Evolutionary conservation across 768 basidiomycete species (phyloP).

Genomic region (Scleroderma bovista): DNA sequence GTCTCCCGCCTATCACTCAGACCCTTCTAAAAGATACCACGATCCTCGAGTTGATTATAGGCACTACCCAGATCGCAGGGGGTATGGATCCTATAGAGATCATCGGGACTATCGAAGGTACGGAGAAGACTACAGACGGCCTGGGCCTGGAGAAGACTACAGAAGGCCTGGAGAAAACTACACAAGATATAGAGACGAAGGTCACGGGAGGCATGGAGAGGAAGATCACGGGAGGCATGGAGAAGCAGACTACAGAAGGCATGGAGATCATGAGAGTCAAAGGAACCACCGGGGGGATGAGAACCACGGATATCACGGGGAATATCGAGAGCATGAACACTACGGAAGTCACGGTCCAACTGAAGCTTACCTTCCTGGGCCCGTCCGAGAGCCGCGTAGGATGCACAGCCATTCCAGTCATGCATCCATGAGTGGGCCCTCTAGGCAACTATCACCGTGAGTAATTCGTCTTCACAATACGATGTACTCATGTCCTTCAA

Average conservation of each 20-base stretch:
- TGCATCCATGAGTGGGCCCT: conserved; percentile 9
- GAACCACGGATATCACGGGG: conserved; percentile 5
- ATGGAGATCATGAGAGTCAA: conserved; percentile 4
- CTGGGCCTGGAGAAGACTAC: conserved; percentile 13
- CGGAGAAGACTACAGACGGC: conserved; percentile 10
- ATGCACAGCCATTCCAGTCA: conserved; percentile 15
- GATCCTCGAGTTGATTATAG: conserved; percentile 18
- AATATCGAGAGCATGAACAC: conserved; percentile 3
- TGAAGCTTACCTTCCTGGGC: conserved; percentile 12
- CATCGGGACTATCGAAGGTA: conserved; percentile 11
- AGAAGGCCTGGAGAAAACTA: conserved; percentile 12
- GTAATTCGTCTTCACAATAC: not conserved
- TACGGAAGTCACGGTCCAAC: conserved; percentile 1
- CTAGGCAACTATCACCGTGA: conserved; percentile 16
- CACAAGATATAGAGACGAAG: too few relatives aligned
- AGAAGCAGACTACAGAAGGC: conserved; percentile 13
- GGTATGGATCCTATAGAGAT: conserved; percentile 15
- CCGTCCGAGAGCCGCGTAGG: conserved; percentile 26
- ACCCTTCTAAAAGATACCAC: conserved; percentile 18
- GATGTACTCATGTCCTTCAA: conserved; percentile 10
- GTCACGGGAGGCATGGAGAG: too few relatives aligned
- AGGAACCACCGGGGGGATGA: conserved; percentile 8
- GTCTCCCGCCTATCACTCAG: conserved; percentile 17
- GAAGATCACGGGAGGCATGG: too few relatives aligned
- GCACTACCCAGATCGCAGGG: conserved; percentile 14